Base-by-base conservation (phyloP, 1,139 yeast species). In the Geotrichum restrictum region DNA sequence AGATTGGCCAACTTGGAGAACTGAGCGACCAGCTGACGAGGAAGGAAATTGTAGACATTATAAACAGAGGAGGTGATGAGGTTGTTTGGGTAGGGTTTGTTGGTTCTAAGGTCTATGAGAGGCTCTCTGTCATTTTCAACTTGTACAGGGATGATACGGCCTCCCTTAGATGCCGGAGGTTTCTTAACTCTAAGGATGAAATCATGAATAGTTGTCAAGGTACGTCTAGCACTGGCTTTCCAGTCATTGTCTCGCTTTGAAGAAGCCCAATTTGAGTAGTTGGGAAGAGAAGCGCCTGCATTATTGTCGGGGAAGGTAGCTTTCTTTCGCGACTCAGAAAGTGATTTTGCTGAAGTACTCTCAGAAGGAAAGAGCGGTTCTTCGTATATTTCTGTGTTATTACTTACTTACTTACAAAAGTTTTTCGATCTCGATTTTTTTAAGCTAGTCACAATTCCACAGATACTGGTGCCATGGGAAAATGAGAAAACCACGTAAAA, bases 1-100 rank as follows among this genome's bases (percentile, higher is more conserved):
- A 93, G 77, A 64, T 93, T 93, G 16, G 98, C 98, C 45, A 93
- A 66, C 66, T 89, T 93, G 18, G 96, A 88, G 64, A 93, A 91
- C 67, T 93, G 98, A 1, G 95, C 96, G 57, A 80, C 77, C 45
- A 93, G 67, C 64, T 93, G 98, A 57, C 93, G 81, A 3, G 98
- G 98, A 1, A 93, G 63, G 62, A 94, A 93, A 48, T 93, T 80
- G 65, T 83, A 82, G 1, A 85, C 58, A 3, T 93, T 84, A 69
- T 94, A 93, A 62, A 91, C 83, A 1, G 98, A 86, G 1, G 98
- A 89, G 0, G 95, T 87, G 56, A 93, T 84, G 34, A 75, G 63
- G 69, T 93, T 93, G 57, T 77, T 69, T 54, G 78, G 64, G 64
- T 85, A 93, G 0, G 89, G 82, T 48, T 69, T 75, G n/a, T 75